phyloP scores from a whole-genome alignment of 495 filamentous ascomycete species.

The Penicillium diatomitis region DNA sequence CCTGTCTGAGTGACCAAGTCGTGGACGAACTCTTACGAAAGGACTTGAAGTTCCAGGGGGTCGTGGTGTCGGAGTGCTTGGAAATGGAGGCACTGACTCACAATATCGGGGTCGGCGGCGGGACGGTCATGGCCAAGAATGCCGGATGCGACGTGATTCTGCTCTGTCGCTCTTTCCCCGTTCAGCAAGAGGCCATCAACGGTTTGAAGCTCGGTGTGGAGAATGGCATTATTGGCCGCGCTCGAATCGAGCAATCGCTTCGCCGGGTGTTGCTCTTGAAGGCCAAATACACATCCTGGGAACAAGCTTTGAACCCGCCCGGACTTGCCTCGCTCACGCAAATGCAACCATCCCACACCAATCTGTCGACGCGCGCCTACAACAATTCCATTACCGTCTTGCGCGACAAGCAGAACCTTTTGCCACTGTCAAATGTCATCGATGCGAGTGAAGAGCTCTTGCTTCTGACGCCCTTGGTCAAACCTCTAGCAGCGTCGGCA shows the following conservation, averaged over 20 bases:
- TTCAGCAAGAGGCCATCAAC: slow-evolving; percentile 78
- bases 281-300: slow-evolving; percentile 69
- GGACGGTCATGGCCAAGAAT: slow-evolving; percentile 89
- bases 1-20: slow-evolving; percentile 82
- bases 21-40: slow-evolving; percentile 75
- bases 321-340: slow-evolving; percentile 63
- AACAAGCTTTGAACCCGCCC: slow-evolving; percentile 70
- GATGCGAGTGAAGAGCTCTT: slow-evolving; percentile 77
- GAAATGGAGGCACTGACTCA: slow-evolving; percentile 89
- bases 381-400: slow-evolving; percentile 81
- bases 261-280: slow-evolving; percentile 67
- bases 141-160: slow-evolving; percentile 83
- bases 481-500: slow-evolving; percentile 76
- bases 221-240: slow-evolving; percentile 69
- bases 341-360: slow-evolving; percentile 69
- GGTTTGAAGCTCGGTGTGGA: slow-evolving; percentile 78
- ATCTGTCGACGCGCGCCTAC: slow-evolving; percentile 72
- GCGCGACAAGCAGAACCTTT: slow-evolving; percentile 66
- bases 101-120: slow-evolving; percentile 86
- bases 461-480: slow-evolving; percentile 74
- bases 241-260: slow-evolving; percentile 67
- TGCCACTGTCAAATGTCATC: slow-evolving; percentile 69
- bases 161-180: slow-evolving; percentile 73
- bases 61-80: slow-evolving; percentile 89
- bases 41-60: slow-evolving; percentile 77